These are phyloP conservation scores for Hyphopichia homilentoma DNA, from an alignment of 805 yeast species.

Conservation along the genomic window DNA sequence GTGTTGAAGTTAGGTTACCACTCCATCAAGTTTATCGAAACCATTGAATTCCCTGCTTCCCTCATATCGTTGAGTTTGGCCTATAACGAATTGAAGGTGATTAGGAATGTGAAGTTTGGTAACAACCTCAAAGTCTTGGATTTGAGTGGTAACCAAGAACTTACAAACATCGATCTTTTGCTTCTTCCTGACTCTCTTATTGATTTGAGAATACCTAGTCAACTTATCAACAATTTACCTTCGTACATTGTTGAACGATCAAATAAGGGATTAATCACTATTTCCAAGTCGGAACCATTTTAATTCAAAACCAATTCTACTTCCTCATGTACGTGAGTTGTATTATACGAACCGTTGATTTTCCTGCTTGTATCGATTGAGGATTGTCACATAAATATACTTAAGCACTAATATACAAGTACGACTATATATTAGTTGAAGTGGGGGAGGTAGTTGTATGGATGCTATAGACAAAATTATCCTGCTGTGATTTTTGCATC, in stretches of 20 bases:
- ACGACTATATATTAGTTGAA: no score
- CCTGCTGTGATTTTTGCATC: no score
- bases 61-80: slow-evolving; percentile 30
- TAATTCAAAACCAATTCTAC: no score
- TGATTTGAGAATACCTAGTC: slow-evolving; percentile 35
- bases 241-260: slow-evolving; percentile 37
- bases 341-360: no score
- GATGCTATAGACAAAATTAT: no score
- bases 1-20: slow-evolving; percentile 38
- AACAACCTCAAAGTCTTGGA: slow-evolving; percentile 29
- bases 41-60: slow-evolving; percentile 34
- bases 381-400: no score
- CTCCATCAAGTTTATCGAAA: slow-evolving; percentile 34
- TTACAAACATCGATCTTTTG: slow-evolving; percentile 33
- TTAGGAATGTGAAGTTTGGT: slow-evolving; percentile 36
- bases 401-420: no score
- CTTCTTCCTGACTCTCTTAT: slow-evolving; percentile 33
- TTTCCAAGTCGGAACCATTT: slow-evolving; percentile 26
- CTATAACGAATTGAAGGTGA: slow-evolving; percentile 36
- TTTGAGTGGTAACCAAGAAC: slow-evolving; percentile 40
- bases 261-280: slow-evolving; percentile 27
- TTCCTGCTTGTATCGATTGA: no score
- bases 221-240: slow-evolving; percentile 32
- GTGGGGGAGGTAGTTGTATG: no score
- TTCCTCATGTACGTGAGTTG: no score